Conservation (phyloP, 2,329 filamentous ascomycete species). For the Keithomyces neogunnii region DNA sequence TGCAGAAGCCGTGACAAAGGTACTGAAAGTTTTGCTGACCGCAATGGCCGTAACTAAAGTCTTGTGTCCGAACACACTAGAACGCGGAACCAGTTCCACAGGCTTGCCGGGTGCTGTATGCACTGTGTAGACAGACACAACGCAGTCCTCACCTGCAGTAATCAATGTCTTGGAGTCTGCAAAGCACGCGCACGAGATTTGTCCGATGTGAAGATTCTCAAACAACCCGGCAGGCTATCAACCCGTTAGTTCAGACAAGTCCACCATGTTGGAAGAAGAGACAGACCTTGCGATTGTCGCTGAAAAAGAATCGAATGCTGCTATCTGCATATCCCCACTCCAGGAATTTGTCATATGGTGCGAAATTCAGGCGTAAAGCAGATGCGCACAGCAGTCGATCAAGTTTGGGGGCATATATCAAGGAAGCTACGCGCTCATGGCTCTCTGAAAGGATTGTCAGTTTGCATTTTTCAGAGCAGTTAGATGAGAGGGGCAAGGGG, state of each 20-base stretch:
- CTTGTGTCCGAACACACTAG: constrained; percentile 85
- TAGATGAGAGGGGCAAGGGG: too few relatives aligned
- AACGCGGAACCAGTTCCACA: constrained; percentile 70
- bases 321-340: constrained; percentile 96
- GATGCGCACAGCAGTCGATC: constrained; percentile 79
- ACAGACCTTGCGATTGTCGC: constrained; percentile 65
- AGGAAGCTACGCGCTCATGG: constrained; percentile 69
- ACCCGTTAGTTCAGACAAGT: constrained; percentile 16
- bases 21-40: constrained; percentile 79
- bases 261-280: constrained; percentile 5
- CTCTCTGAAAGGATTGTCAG: constrained; percentile 35
- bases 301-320: constrained; percentile 82
- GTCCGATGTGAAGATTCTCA: constrained; percentile 88
- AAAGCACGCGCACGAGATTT: constrained; percentile 75
- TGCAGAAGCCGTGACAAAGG: constrained; percentile 72
- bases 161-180: constrained; percentile 86
- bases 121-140: constrained; percentile 76
- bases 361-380: constrained; percentile 77
- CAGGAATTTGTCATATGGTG: constrained; percentile 86
- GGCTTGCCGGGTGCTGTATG: constrained; percentile 53
- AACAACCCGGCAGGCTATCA: constrained; percentile 66
- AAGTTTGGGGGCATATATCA: constrained; percentile 70
- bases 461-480: not conserved
- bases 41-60: constrained; percentile 74
- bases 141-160: constrained; percentile 87